Conservation (phyloP, 495 filamentous ascomycete genomes). For the Bacidia gigantensis region DNA sequence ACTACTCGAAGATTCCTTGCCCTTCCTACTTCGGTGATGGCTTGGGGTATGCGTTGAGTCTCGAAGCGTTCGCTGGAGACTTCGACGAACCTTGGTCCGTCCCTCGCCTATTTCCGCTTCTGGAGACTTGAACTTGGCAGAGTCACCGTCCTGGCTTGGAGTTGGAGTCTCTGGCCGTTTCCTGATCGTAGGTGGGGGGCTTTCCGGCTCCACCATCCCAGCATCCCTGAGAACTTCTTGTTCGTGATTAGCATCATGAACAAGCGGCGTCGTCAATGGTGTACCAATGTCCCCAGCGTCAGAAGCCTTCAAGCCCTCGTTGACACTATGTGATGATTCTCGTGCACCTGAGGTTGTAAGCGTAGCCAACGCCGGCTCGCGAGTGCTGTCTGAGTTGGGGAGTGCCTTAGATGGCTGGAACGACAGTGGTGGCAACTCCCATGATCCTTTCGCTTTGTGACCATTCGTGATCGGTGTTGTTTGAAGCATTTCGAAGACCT, state of each 20-base stretch:
- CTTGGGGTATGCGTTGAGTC: slow-evolving; percentile 50
- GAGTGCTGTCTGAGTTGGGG: slow-evolving; percentile 7
- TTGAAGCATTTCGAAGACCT: slow-evolving; percentile 20
- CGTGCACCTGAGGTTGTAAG: slow-evolving; percentile 3
- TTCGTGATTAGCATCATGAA: slow-evolving; percentile 32
- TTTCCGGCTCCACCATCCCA: slow-evolving; percentile 32
- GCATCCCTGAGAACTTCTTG: slow-evolving; percentile 37
- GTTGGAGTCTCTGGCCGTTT: slow-evolving; percentile 26
- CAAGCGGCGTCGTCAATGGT: slow-evolving; percentile 26
- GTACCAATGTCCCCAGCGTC: slow-evolving; percentile 11
- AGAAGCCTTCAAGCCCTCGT: slow-evolving; percentile 1
- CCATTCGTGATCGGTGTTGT: slow-evolving; percentile 24
- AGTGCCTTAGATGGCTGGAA: slow-evolving; percentile 16
- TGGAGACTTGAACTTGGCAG: slow-evolving; percentile 22
- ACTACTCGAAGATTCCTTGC: slow-evolving; percentile 57
- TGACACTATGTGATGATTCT: slow-evolving; percentile 12
- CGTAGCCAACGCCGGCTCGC: neutral
- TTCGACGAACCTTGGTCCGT: slow-evolving; percentile 58
- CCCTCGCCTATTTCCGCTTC: slow-evolving; percentile 31
- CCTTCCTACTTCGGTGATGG: slow-evolving; percentile 60
- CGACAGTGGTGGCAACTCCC: slow-evolving; percentile 38
- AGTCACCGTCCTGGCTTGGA: slow-evolving; percentile 27
- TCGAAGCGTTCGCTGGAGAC: slow-evolving; percentile 85
- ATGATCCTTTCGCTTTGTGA: slow-evolving; percentile 37
- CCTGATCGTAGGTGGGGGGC: slow-evolving; percentile 21